A percentile compares a stretch with the other conserved stretches of the same genome.
phyloP scores from a whole-genome alignment of 78 protist genomes.

The Monosiga brevicollis region DNA sequence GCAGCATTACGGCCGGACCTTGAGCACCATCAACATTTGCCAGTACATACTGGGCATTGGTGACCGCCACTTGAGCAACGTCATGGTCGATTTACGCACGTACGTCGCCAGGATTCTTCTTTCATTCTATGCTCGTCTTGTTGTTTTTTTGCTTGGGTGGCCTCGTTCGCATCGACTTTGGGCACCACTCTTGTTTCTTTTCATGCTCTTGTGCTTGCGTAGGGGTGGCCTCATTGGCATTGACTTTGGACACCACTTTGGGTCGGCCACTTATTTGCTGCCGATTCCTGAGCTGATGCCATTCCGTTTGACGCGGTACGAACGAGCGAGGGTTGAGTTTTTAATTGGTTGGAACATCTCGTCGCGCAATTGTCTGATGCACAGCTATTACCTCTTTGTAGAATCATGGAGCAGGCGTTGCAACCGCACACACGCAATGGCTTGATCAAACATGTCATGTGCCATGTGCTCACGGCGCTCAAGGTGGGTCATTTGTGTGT shows the following conservation, averaged over 20 bases:
- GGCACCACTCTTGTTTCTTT: slow-evolving; percentile 89
- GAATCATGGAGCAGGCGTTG: too few relatives aligned
- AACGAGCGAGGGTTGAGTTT: too few relatives aligned
- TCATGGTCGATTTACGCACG: slow-evolving; percentile 42
- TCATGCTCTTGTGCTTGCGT: neutral
- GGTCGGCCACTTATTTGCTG: slow-evolving; percentile 70
- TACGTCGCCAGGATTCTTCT: neutral
- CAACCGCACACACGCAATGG: too few relatives aligned
- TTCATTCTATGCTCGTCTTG: too few relatives aligned
- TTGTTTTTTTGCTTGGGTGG: slow-evolving; percentile 32
- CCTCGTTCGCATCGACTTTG: slow-evolving; percentile 89
- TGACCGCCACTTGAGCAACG: slow-evolving; percentile 86
- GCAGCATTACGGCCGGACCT: slow-evolving; percentile 42
- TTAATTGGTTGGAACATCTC: too few relatives aligned
- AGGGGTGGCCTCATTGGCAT: slow-evolving; percentile 75
- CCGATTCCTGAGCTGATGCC: slow-evolving; percentile 90
- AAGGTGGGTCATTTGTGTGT: too few relatives aligned
- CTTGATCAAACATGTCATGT: too few relatives aligned
- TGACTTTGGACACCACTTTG: slow-evolving; percentile 96
- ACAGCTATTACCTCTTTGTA: too few relatives aligned
- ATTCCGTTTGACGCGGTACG: slow-evolving; percentile 82
- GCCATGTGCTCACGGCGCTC: too few relatives aligned
- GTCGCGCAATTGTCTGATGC: too few relatives aligned
- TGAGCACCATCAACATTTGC: slow-evolving; percentile 49
- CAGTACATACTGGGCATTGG: slow-evolving; percentile 83